phyloP scores from a whole-genome alignment of 331 rosid genomes.

The Phaseolus coccineus region DNA sequence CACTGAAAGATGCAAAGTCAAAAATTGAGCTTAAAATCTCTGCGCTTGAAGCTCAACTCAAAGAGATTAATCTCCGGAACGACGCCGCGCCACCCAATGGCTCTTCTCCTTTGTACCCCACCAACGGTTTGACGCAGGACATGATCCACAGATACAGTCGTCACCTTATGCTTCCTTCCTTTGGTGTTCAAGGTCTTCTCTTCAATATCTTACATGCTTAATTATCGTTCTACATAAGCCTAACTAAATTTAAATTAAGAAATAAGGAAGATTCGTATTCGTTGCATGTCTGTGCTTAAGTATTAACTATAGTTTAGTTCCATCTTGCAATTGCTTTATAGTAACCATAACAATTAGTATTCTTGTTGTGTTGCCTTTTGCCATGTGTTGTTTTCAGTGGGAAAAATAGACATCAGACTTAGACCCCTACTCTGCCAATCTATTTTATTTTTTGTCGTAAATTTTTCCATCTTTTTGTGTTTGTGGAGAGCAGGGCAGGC shows the following conservation, averaged over 20 bases:
- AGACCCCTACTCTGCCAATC: not conserved
- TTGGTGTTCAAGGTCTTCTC: constrained; percentile 80
- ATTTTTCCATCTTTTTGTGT: not conserved
- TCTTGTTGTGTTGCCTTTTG: not conserved
- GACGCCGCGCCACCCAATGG: constrained; percentile 47
- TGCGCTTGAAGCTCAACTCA: constrained; percentile 70
- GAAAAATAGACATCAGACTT: not conserved
- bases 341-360: not conserved
- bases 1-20: constrained; percentile 57
- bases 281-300: not conserved
- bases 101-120: constrained; percentile 42
- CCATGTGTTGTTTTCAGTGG: not conserved
- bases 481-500: constrained; percentile 67
- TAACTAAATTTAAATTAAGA: not conserved
- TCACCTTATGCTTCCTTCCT: constrained; percentile 89
- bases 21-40: constrained; percentile 69
- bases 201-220: not conserved
- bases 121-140: constrained; percentile 60
- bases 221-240: not conserved
- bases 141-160: constrained; percentile 93
- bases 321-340: constrained; percentile 9
- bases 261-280: not conserved
- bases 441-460: not conserved
- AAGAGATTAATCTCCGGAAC: constrained; percentile 49
- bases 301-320: not conserved